A percentile compares a stretch with the other conserved stretches of the same genome.
Conservation (phyloP, 495 filamentous ascomycete species). For the Cetradonia linearis region DNA sequence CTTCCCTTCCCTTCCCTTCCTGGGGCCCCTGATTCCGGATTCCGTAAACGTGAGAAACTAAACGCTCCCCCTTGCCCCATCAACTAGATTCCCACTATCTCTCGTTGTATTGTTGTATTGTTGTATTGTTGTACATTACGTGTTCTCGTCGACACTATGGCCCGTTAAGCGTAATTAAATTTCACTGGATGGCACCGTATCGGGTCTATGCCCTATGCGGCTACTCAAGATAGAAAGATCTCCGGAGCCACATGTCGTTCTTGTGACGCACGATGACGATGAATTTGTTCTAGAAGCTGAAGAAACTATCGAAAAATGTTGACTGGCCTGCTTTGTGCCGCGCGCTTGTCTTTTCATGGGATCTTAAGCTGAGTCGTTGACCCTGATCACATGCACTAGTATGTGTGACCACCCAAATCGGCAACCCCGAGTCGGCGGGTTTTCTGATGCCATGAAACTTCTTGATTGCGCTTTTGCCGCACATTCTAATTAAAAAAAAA, state of each 20-base stretch:
- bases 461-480: not conserved
- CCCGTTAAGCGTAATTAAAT: not conserved
- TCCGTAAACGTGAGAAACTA: not conserved
- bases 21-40: not conserved
- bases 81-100: not conserved
- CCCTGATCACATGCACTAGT: not conserved
- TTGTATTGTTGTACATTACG: not conserved
- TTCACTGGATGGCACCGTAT: conserved; percentile 3
- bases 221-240: conserved; percentile 11
- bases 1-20: not conserved
- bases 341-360: not conserved
- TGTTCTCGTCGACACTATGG: not conserved
- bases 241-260: conserved; percentile 3
- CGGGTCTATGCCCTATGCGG: conserved; percentile 10
- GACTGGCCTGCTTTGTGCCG: conserved; percentile 2
- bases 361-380: not conserved
- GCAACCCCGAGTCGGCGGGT: not conserved
- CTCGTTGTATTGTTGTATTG: not conserved
- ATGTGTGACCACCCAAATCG: not conserved
- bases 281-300: not conserved
- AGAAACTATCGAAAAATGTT: conserved; percentile 1
- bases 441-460: not conserved
- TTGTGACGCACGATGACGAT: conserved; percentile 7
- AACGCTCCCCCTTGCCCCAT: not conserved
- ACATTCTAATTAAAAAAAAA: not conserved